Base-by-base conservation (phyloP, 2,329 filamentous ascomycete species). In the Nigrograna mackinnonii region DNA sequence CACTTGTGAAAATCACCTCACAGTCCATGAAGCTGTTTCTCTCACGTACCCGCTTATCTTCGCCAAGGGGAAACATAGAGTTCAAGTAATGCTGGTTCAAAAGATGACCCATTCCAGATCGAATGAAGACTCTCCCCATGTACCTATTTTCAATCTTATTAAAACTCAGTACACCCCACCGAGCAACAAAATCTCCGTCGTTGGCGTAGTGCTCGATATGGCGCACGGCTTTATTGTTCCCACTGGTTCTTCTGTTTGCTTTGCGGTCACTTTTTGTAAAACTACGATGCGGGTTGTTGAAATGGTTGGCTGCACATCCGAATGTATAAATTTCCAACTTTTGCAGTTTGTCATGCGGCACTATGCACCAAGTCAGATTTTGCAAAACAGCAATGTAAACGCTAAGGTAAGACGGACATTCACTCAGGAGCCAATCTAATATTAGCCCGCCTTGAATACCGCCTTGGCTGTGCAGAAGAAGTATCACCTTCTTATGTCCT, bases 121-220 rank as follows among this genome's bases (percentile, higher is more conserved):
- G 66, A 17, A 73, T 64, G 41, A 80, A 79, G 0, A 80, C 56
- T 9, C 69, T 69, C 1, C 78, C 78, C 44, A 73, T 67, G 49
- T 75, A 80, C 12, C 72, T 66, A 45, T 76, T 79, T 0, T 69
- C 63, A 38, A 79, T 76, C 20, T 69, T 75, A 2, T 76, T 74
- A 58, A 88, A 90, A 61, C 87, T 79, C 24, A 92, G 72, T 5
- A 91, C 82, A 1, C 89, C 89, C 78, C 86, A 89, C 7, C 83
- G 71, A 4, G 87, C 79, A 2, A 92, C 87, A 52, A 89, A 87
- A 55, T 94, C 89, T 13, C 76, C 79, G 6, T 78, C 79, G 60
- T 91, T 87, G 3, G 84, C 85, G 57, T 91, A 94, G 66, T 94
- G 89, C 67, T 94, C 89, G 28, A 94, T 85, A 51, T 91, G 78